Conservation (phyloP, 129 eudicot genomes). For the Tanacetum coccineum region DNA sequence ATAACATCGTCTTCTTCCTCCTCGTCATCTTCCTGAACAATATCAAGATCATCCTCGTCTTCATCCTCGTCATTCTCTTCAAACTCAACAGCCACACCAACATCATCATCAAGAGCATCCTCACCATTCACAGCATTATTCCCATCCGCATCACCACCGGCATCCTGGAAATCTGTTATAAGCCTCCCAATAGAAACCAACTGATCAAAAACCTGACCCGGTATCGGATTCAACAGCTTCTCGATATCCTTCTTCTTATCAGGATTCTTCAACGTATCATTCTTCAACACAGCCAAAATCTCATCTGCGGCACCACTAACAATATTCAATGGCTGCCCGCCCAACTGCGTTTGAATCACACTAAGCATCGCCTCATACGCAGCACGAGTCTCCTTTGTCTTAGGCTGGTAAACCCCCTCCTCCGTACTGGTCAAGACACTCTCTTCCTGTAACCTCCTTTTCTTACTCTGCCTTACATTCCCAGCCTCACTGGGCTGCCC, state of each 20-base stretch:
- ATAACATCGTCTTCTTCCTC: slow-evolving; percentile 77
- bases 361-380: slow-evolving; percentile 88
- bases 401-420: slow-evolving; percentile 87
- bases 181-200: slow-evolving; percentile 56
- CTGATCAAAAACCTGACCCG: slow-evolving; percentile 52
- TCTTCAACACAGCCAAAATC: slow-evolving; percentile 82
- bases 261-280: slow-evolving; percentile 64
- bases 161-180: slow-evolving; percentile 79
- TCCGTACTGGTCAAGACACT: slow-evolving; percentile 71
- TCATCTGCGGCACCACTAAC: slow-evolving; percentile 95
- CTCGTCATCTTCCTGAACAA: slow-evolving; percentile 80
- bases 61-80: slow-evolving; percentile 97
- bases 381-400: slow-evolving; percentile 80
- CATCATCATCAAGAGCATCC: slow-evolving; percentile 77
- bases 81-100: slow-evolving; percentile 92
- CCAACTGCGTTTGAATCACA: slow-evolving; percentile 74
- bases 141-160: slow-evolving; percentile 51
- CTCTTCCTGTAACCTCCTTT: slow-evolving; percentile 74
- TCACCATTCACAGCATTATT: slow-evolving; percentile 39
- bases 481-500: slow-evolving; percentile 31
- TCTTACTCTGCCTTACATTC: slow-evolving; percentile 47
- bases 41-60: slow-evolving; percentile 82
- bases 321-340: slow-evolving; percentile 85
- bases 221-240: slow-evolving; percentile 74
- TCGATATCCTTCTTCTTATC: slow-evolving; percentile 94